Base-by-base conservation (phyloP, 345 rosid species). In the Acer yangbiense region DNA sequence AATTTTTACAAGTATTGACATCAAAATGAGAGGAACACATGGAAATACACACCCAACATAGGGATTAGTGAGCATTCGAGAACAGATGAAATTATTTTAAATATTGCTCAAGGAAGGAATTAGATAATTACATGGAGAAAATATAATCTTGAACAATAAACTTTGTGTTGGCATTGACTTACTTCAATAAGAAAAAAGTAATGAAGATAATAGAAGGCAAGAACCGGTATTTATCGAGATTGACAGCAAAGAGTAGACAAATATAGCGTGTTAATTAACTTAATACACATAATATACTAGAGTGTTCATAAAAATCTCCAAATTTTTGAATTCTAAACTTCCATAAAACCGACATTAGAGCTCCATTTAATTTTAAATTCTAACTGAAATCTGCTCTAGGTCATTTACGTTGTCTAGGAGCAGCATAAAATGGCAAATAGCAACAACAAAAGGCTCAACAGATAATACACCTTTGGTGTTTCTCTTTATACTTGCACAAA, bases 381-480 rank as follows among this genome's bases (percentile, higher is more conserved):
- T 3, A 55, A 55, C 32, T 29, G 32, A 29, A 29, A 29, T 29
- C 32, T 29, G 32, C 32, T 29, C 32, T 29, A 29, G 32, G 61
- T 55, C 1, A 55, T 55, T 16, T 54, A 9, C 18, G 6, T 9
- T 52, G 17, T 29, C 29, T 18, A 17, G 43, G 65, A 46, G 2
- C n/a, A 3, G 32, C 32, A 29, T 32, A 35, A n/a, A 41, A 20
- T 1, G 29, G 12, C 3, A 12, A 13, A 69, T 44, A 48, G 27
- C 10, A 13, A 46, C 17, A 69, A 69, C 50, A 0, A 48, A 55
- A 48, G 20, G 10, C 2, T 29, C 44, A 27, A 9, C 1, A 46
- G 23, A 8, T 17, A n/a, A n/a, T n/a, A 9, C 83, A 87, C 90
- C 93, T 81, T 78, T 67, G 0, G 85, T 76, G 58, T 76, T 76